phyloP scores from a whole-genome alignment of 176 grass and related monocot species.

The Musa schizocarpa region DNA sequence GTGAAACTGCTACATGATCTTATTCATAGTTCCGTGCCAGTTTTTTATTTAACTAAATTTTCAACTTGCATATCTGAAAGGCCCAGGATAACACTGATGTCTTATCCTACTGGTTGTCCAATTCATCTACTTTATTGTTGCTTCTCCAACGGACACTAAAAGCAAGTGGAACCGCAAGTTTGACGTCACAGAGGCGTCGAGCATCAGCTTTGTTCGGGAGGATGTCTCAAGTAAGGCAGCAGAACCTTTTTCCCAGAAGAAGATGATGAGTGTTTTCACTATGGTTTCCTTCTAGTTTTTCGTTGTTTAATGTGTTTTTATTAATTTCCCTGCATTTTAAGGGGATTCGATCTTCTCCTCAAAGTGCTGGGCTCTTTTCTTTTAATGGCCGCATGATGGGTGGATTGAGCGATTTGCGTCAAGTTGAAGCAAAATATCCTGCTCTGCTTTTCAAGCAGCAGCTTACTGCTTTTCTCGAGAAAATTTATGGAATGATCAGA shows the following conservation, averaged over 20 bases:
- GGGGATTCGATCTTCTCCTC: slow-evolving; percentile 36
- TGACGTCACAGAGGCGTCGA: slow-evolving; percentile 54
- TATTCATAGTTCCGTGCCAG: slow-evolving; percentile 3
- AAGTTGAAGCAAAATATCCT: slow-evolving; percentile 82
- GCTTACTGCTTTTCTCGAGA: slow-evolving; percentile 77
- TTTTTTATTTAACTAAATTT: slow-evolving; percentile 12
- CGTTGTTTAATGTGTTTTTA: neutral
- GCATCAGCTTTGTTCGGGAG: slow-evolving; percentile 44
- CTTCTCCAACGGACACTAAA: slow-evolving; percentile 23
- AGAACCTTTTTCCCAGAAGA: neutral
- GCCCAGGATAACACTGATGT: slow-evolving; percentile 11
- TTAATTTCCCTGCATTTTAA: slow-evolving; percentile 6
- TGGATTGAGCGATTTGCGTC: slow-evolving; percentile 44
- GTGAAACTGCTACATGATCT: neutral
- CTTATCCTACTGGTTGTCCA: slow-evolving; percentile 22
- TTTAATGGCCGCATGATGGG: slow-evolving; percentile 36
- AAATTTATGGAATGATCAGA: slow-evolving; percentile 71
- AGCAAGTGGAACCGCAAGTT: slow-evolving; percentile 49
- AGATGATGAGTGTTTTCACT: neutral
- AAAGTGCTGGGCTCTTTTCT: slow-evolving; percentile 54
- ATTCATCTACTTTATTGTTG: slow-evolving; percentile 26
- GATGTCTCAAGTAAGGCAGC: slow-evolving; percentile 46
- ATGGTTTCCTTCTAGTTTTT: neutral
- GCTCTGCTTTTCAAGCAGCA: slow-evolving; percentile 88
- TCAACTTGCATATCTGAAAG: slow-evolving; percentile 1